These are phyloP conservation scores for Phytophthora foliorum DNA, from an alignment of 352 stramenopile genomes.

Conservation along the genomic window DNA sequence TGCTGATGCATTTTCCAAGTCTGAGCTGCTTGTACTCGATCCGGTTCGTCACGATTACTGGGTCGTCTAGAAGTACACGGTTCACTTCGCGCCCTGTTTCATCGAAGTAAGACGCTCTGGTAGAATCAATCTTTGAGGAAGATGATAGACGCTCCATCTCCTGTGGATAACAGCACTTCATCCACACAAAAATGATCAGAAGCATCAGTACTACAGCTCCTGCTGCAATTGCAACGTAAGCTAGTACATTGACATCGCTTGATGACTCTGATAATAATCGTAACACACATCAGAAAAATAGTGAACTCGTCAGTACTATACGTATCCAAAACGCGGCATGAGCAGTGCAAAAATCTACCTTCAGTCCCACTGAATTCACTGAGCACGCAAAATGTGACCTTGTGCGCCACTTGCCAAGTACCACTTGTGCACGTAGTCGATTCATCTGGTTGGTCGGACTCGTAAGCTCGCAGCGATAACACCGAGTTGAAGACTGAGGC, in stretches of 20 bases:
- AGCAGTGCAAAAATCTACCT: constrained; percentile 9
- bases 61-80: constrained; percentile 30
- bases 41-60: constrained; percentile 46
- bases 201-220: constrained; percentile 23
- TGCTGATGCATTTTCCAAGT: constrained; percentile 43
- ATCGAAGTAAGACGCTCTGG: constrained; percentile 19
- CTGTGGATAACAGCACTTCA: constrained; percentile 21
- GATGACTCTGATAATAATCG: constrained; percentile 16
- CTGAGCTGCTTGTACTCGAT: constrained; percentile 43
- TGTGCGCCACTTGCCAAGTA: constrained; percentile 35
- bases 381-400: constrained; percentile 46
- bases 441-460: constrained; percentile 32
- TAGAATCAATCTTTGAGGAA: constrained; percentile 30
- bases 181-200: constrained; percentile 35
- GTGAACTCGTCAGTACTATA: background rate
- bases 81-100: constrained; percentile 27
- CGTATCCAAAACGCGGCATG: background rate
- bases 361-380: constrained; percentile 8
- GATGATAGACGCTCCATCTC: constrained; percentile 28
- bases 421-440: constrained; percentile 33
- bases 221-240: constrained; percentile 30
- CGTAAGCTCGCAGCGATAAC: constrained; percentile 26
- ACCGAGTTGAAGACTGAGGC: constrained; percentile 21
- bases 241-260: constrained; percentile 19
- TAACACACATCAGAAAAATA: background rate